Conservation (phyloP, 495 filamentous ascomycete species). For the Aspergillus nidulans region DNA sequence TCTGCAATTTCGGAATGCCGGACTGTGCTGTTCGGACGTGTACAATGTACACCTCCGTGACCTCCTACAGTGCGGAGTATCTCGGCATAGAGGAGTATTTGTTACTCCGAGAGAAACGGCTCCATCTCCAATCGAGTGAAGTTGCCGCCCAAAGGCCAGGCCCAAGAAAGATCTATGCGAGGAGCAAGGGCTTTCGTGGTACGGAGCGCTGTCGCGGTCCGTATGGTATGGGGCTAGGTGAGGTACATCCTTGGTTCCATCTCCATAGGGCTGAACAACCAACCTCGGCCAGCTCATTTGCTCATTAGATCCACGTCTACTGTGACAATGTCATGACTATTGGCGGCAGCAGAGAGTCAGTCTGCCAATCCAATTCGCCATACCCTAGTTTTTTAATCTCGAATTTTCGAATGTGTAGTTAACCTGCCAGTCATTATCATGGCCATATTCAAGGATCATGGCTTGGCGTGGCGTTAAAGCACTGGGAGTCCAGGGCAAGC, state of each 20-base stretch:
- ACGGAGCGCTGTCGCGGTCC: not conserved
- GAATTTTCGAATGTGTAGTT: no score
- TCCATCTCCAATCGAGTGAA: not conserved
- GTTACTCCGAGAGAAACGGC: no score
- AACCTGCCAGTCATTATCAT: no score
- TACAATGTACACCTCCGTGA: not conserved
- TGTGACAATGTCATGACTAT: not conserved
- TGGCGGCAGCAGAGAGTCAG: not conserved
- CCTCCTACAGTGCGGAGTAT: not conserved
- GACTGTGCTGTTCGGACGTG: not conserved
- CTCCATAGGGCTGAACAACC: conserved; percentile 5
- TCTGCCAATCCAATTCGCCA: not conserved
- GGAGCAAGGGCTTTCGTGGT: no score
- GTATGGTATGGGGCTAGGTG: not conserved
- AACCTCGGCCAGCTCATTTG: not conserved
- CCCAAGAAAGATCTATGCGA: no score
- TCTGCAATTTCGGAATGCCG: not conserved
- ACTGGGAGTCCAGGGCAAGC: no score
- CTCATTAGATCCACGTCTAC: not conserved
- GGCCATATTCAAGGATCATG: no score
- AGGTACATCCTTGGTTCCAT: not conserved
- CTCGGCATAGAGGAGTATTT: not conserved
- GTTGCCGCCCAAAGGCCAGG: no score
- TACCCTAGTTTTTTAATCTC: no score
- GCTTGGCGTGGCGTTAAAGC: no score